Percentiles rank a stretch among this genome's conserved stretches.
These are phyloP conservation scores for Botrytis cinerea DNA, from an alignment of 2,329 filamentous ascomycete species.

Conservation along the genomic window DNA sequence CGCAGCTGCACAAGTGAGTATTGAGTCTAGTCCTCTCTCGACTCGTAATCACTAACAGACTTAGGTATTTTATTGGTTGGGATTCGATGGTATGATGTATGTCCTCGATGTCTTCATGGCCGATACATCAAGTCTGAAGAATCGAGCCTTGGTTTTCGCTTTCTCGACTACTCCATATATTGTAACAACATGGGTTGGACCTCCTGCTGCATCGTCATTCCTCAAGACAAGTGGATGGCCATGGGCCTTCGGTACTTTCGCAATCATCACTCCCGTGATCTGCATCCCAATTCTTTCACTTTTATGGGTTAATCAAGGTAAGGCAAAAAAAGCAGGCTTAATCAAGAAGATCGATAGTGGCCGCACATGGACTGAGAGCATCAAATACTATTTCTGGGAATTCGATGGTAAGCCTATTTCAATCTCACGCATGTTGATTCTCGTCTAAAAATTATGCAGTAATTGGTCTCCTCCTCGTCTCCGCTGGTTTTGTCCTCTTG, in stretches of 20 bases:
- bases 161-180: slow-evolving; percentile 66
- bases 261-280: slow-evolving; percentile 63
- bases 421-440: neutral
- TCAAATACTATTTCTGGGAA: slow-evolving; percentile 58
- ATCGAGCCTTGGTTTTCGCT: slow-evolving; percentile 56
- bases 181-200: slow-evolving; percentile 63
- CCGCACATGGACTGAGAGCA: slow-evolving; percentile 50
- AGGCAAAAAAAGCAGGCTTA: slow-evolving; percentile 57
- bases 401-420: slow-evolving; percentile 52
- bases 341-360: slow-evolving; percentile 46
- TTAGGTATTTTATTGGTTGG: slow-evolving; percentile 38
- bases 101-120: slow-evolving; percentile 65
- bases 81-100: slow-evolving; percentile 52
- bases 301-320: slow-evolving; percentile 53
- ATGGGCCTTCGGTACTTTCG: slow-evolving; percentile 69
- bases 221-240: slow-evolving; percentile 59
- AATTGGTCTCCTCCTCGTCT: slow-evolving; percentile 61
- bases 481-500: slow-evolving; percentile 62
- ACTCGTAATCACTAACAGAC: neutral
- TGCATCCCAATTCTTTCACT: slow-evolving; percentile 63
- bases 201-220: slow-evolving; percentile 57
- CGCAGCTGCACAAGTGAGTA: slow-evolving; percentile 61
- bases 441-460: slow-evolving; percentile 39
- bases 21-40: slow-evolving; percentile 50
- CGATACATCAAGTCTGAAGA: slow-evolving; percentile 65